Evolutionary conservation across 768 basidiomycete genomes (phyloP).

Genomic region (Mycena kentingensis): DNA sequence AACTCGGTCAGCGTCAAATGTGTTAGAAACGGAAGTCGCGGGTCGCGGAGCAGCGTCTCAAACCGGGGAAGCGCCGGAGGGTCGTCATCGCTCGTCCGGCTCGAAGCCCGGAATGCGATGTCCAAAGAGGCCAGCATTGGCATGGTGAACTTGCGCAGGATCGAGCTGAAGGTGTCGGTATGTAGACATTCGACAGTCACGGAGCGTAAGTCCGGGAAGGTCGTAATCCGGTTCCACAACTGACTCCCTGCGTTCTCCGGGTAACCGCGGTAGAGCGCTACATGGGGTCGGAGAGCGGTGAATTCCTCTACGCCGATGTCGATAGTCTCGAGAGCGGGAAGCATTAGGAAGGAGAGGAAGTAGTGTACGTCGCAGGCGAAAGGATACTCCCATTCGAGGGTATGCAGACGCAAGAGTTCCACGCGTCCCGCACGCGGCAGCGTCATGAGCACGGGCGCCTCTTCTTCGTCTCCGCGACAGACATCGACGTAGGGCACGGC

Average conservation of each 20-base stretch:
- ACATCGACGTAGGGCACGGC: conserved; percentile 44
- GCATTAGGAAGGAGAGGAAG: conserved; percentile 43
- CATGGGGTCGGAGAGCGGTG: conserved; percentile 12
- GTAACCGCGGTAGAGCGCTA: conserved; percentile 18
- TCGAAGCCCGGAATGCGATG: conserved; percentile 36
- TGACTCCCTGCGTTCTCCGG: conserved; percentile 14
- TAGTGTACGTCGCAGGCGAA: conserved; percentile 43
- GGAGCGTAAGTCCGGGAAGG: conserved; percentile 40
- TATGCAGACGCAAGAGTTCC: conserved; percentile 41
- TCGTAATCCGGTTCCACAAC: conserved; percentile 30
- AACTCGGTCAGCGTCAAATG: conserved; percentile 53
- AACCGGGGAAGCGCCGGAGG: conserved; percentile 46
- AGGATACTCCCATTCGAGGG: conserved; percentile 52
- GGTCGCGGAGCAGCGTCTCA: conserved; percentile 58
- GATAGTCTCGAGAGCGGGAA: conserved; percentile 44
- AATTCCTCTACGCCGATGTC: conserved; percentile 45
- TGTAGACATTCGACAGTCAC: conserved; percentile 45
- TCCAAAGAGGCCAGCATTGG: conserved; percentile 48
- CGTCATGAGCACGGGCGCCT: background rate
- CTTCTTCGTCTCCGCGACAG: conserved; percentile 21
- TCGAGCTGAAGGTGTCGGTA: conserved; percentile 39
- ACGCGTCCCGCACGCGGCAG: conserved; percentile 26
- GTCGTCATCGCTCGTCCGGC: conserved; percentile 10
- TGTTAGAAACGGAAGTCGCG: conserved; percentile 52
- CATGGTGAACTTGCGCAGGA: conserved; percentile 46